phyloP scores from a whole-genome alignment of 2,329 filamentous ascomycete genomes.

The Madurella fahalii region DNA sequence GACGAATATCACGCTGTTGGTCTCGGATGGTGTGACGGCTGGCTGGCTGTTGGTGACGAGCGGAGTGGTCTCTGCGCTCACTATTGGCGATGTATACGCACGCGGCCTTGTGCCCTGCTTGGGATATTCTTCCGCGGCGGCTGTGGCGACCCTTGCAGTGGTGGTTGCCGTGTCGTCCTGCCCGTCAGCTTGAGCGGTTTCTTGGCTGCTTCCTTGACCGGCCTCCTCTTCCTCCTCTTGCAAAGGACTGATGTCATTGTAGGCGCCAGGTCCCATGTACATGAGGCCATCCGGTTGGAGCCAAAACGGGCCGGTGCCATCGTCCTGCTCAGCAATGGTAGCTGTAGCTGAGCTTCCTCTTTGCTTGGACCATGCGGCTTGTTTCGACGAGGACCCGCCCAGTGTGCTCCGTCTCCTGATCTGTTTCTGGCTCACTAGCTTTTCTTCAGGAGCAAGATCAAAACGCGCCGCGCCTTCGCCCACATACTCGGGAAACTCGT shows the following conservation, averaged over 20 bases:
- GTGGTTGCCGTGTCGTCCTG: background rate
- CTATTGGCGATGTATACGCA: constrained; percentile 23
- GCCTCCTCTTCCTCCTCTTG: constrained; percentile 44
- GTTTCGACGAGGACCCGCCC: constrained; percentile 15
- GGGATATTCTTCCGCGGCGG: background rate
- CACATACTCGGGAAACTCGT: constrained; percentile 54
- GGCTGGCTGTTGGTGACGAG: constrained; percentile 24
- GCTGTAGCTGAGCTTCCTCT: constrained; percentile 1
- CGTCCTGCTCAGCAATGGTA: constrained; percentile 29
- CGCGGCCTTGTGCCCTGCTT: background rate
- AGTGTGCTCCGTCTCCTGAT: constrained; percentile 35
- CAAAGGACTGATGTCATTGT: constrained; percentile 44
- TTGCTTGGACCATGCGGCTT: constrained; percentile 11
- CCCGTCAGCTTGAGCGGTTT: too few relatives aligned
- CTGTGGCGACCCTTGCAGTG: background rate
- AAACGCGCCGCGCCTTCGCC: constrained; percentile 34
- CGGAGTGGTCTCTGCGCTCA: constrained; percentile 28
- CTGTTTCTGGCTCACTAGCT: constrained; percentile 50
- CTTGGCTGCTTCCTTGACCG: constrained; percentile 24
- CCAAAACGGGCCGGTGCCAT: constrained; percentile 36
- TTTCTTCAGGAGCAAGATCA: constrained; percentile 49
- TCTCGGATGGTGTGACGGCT: constrained; percentile 16
- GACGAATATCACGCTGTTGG: constrained; percentile 4
- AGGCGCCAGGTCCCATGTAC: constrained; percentile 46
- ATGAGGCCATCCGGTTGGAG: constrained; percentile 52